Evolutionary conservation across 441 rosid species (phyloP), one percentile per base, ranked within the genome.

Genomic region (Adansonia rubrostipa): DNA sequence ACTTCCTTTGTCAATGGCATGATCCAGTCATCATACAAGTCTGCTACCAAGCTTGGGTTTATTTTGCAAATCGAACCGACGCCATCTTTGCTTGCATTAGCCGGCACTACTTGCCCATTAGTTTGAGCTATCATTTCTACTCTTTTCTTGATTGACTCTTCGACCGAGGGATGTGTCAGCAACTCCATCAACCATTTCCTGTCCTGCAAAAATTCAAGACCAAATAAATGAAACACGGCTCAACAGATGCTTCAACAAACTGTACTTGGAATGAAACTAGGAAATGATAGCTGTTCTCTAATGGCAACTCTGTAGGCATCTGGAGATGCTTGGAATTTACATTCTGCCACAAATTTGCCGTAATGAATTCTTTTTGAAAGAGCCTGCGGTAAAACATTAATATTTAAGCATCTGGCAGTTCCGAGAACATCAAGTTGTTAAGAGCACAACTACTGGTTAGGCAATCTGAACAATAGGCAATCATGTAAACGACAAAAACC

Each of bases 1-100:
- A 96, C 98, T 77, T 92, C 96, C 82, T 96, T 96, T 9, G 99
- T 96, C 82, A 94, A 80, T 0, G 98, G 99, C 99, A 96, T 94
- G 87, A 94, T 96, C 98, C 98, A 91, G 63, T 88, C 88, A 4
- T 91, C 92, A 71, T 93, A 93, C 53, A 96, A 85, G 40, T 88
- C 80, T 0, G 96, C 96, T 7, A 93, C 91, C 84, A 96, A 71
- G 86, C 88, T 83, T 3, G 99, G 96, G 22, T 80, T 81, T 78
- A 96, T 96, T 80, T 96, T 96, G 89, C 85, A 92, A 19, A 87
- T 92, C 0, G 86, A 94, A n/a, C 86, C 7, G 14, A 17, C 88
- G 0, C 19, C 89, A 68, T 71, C 80, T 61, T 78, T 82, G 13
- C 84, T 85, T 44, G 74, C 70, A 7, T 80, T 78, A 51, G 82